These are phyloP conservation scores for Tolypocladium endophyticum DNA, from an alignment of 2,329 filamentous ascomycete species.

Conservation along the genomic window DNA sequence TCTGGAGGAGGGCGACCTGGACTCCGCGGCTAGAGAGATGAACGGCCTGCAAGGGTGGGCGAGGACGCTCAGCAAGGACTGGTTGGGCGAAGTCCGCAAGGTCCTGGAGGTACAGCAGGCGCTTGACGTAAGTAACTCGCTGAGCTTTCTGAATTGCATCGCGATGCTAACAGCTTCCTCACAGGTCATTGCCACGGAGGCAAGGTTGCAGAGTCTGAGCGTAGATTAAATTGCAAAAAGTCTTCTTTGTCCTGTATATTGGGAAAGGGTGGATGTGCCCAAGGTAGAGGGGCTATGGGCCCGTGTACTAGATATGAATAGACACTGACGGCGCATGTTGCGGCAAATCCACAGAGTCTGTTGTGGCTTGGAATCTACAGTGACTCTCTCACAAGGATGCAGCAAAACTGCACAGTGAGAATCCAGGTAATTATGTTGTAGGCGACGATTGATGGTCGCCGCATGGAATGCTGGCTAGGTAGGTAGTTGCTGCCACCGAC, in stretches of 20 bases:
- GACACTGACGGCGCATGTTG: conserved; percentile 10
- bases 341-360: neutral
- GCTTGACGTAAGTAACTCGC: conserved; percentile 62
- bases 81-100: conserved; percentile 82
- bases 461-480: neutral
- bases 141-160: neutral
- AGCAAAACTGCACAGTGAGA: neutral
- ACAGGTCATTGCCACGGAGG: conserved; percentile 82
- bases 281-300: conserved; percentile 12
- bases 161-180: neutral
- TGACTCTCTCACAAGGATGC: neutral
- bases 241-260: conserved; percentile 27
- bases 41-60: conserved; percentile 90
- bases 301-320: conserved; percentile 27
- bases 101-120: conserved; percentile 94
- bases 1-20: conserved; percentile 86
- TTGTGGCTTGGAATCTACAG: neutral
- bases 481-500: neutral
- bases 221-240: conserved; percentile 49
- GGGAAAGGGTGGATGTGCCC: conserved; percentile 14
- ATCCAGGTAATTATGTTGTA: neutral
- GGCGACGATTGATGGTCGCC: neutral
- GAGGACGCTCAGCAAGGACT: conserved; percentile 88
- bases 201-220: conserved; percentile 75
- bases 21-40: conserved; percentile 88